Percentiles rank a stretch among this genome's conserved stretches.
Conservation (phyloP, 2,329 filamentous ascomycete genomes). For the Phialophora tarda region DNA sequence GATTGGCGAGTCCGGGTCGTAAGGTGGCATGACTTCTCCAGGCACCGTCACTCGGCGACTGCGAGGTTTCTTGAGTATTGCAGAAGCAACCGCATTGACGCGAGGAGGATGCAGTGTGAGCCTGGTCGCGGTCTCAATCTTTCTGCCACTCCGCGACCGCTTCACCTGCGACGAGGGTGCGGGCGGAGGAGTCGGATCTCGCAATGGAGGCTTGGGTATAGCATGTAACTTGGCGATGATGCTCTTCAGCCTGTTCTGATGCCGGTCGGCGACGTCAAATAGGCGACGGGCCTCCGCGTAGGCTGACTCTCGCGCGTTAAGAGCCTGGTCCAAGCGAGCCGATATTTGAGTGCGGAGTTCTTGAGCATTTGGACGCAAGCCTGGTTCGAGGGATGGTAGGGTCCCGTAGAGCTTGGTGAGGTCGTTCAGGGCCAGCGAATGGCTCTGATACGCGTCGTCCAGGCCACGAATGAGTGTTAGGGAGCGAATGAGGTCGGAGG, state of each 20-base stretch:
- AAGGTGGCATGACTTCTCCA: slow-evolving; percentile 46
- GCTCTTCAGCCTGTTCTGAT: slow-evolving; percentile 62
- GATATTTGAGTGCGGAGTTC: slow-evolving; percentile 63
- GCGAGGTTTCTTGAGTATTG: slow-evolving; percentile 45
- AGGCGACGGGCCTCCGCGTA: slow-evolving; percentile 63
- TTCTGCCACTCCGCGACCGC: slow-evolving; percentile 49
- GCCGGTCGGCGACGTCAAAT: slow-evolving; percentile 63
- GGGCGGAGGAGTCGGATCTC: slow-evolving; percentile 62
- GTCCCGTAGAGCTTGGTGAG: slow-evolving; percentile 52
- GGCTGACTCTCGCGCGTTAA: slow-evolving; percentile 61
- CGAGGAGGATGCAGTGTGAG: slow-evolving; percentile 47
- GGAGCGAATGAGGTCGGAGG: slow-evolving; percentile 67
- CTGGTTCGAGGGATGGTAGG: slow-evolving; percentile 57
- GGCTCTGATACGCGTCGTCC: slow-evolving; percentile 52
- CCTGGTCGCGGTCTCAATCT: slow-evolving; percentile 47
- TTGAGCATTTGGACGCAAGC: slow-evolving; percentile 58
- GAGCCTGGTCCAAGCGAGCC: slow-evolving; percentile 58
- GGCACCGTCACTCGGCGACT: slow-evolving; percentile 46
- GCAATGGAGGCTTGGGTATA: slow-evolving; percentile 64
- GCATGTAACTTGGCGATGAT: slow-evolving; percentile 67
- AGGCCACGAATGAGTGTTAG: slow-evolving; percentile 64
- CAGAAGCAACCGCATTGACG: slow-evolving; percentile 34
- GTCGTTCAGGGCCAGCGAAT: slow-evolving; percentile 50
- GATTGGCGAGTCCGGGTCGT: slow-evolving; percentile 53
- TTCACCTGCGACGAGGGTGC: slow-evolving; percentile 46